Percentiles rank a stretch among this genome's conserved stretches.
phyloP scores from a whole-genome alignment of 768 basidiomycete genomes.

The Macrolepiota fuliginosa region DNA sequence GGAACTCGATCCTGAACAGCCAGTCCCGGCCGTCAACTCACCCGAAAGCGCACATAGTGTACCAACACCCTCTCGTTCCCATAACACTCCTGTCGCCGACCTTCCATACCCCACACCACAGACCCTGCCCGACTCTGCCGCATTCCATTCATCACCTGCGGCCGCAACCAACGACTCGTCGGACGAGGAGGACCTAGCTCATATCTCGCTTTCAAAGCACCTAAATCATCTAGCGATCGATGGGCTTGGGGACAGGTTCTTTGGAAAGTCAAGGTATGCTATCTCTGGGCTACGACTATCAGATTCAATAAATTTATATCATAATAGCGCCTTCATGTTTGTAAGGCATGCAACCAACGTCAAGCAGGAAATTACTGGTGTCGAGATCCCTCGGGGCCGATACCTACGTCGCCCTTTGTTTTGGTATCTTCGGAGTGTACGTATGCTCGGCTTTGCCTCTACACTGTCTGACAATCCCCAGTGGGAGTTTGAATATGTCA shows the following conservation, averaged over 20 bases:
- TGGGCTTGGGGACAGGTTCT: constrained; percentile 33
- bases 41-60: constrained; percentile 9
- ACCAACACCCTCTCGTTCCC: constrained; percentile 2
- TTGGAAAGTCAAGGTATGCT: constrained; percentile 36
- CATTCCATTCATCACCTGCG: constrained; percentile 13
- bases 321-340: constrained; percentile 38
- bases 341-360: constrained; percentile 38
- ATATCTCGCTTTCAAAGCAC: constrained; percentile 31
- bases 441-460: not conserved
- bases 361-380: constrained; percentile 37
- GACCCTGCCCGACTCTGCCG: constrained; percentile 14
- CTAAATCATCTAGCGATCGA: constrained; percentile 28
- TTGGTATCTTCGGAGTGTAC: constrained; percentile 29
- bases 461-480: constrained; percentile 16
- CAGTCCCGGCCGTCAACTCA: constrained; percentile 7
- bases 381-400: constrained; percentile 8
- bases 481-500: constrained; percentile 35
- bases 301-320: not conserved
- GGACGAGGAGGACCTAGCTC: constrained; percentile 30
- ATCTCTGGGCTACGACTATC: not conserved
- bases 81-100: constrained; percentile 12
- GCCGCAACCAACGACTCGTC: constrained; percentile 15
- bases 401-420: constrained; percentile 24
- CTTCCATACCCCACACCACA: constrained; percentile 17
- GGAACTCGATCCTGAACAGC: constrained; percentile 20